phyloP scores from a whole-genome alignment of 2,329 filamentous ascomycete species.

The Ophiostoma himal-ulmi region DNA sequence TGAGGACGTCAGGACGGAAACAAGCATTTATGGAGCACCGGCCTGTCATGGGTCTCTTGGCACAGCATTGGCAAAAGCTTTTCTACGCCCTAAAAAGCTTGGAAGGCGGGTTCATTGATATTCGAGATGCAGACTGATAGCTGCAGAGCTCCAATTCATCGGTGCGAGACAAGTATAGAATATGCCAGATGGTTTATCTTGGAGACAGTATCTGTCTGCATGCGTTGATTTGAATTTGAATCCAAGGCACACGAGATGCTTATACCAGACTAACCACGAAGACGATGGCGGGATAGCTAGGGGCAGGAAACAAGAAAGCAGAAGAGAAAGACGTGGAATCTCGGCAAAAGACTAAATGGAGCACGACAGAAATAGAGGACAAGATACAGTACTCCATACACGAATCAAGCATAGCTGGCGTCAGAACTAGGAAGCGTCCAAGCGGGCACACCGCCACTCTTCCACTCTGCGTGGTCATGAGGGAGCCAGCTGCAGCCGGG shows the following conservation, averaged over 20 bases:
- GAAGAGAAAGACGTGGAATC: not conserved
- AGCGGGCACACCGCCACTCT: slow-evolving; percentile 2
- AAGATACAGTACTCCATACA: not conserved
- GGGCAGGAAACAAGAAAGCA: not conserved
- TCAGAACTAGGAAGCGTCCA: not conserved
- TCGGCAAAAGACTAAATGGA: not conserved
- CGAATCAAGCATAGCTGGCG: not conserved
- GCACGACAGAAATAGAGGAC: not conserved
- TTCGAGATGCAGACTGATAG: not conserved
- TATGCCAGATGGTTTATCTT: not conserved
- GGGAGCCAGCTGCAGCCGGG: not conserved
- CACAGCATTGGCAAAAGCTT: slow-evolving; percentile 10
- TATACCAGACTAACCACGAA: not conserved
- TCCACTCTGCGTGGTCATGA: not conserved
- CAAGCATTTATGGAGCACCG: not conserved
- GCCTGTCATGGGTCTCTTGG: not conserved
- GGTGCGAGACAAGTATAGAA: not conserved
- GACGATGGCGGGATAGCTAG: not conserved
- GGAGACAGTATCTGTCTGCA: not conserved
- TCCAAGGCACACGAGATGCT: not conserved
- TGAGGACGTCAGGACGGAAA: slow-evolving; percentile 5
- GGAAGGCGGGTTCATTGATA: not conserved
- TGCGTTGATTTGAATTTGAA: not conserved
- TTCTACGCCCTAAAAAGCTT: slow-evolving; percentile 3
- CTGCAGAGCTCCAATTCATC: not conserved